Evolutionary conservation across 306 rosid genomes (phyloP).

Genomic region (Dryas alaskensis): DNA sequence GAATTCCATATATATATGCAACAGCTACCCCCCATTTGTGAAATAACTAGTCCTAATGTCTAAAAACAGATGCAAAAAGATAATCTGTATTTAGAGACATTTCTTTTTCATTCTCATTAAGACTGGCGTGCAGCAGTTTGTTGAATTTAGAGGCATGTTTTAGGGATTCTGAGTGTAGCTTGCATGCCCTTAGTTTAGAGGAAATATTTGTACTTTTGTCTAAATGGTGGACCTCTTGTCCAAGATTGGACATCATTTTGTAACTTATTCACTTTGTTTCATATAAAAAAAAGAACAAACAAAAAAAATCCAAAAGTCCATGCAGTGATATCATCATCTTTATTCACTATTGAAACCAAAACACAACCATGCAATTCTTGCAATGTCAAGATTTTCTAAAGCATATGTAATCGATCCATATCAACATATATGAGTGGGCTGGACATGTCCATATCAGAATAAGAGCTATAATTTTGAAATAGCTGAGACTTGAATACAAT

Average conservation of each 20-base stretch:
- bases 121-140: no score
- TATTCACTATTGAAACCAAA: neutral
- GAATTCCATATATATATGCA: no score
- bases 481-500: constrained; percentile 22
- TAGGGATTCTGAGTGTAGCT: no score
- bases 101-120: no score
- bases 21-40: no score
- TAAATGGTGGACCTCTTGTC: no score
- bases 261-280: neutral
- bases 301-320: neutral
- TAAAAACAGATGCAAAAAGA: no score
- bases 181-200: no score
- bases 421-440: neutral
- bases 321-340: neutral
- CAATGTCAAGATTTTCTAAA: neutral
- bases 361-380: neutral
- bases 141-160: no score
- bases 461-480: constrained; percentile 11
- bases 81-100: no score
- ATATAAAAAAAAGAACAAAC: neutral
- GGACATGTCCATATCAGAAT: neutral
- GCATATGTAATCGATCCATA: neutral
- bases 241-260: neutral
- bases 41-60: no score
- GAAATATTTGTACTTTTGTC: no score